Evolutionary conservation across 2,329 filamentous ascomycete genomes (phyloP).

Genomic region (Fusarium longipes): DNA sequence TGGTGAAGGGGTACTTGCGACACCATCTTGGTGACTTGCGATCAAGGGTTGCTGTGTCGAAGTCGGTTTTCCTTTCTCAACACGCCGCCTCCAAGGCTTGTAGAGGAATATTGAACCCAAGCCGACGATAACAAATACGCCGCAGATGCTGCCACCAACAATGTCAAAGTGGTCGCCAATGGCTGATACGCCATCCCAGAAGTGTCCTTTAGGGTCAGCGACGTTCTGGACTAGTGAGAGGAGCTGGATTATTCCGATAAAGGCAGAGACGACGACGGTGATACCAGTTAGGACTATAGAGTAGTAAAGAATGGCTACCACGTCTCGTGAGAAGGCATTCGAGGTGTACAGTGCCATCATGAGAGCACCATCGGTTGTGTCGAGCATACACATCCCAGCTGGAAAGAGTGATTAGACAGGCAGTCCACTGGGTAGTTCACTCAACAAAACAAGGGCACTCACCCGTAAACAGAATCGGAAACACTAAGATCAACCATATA

Average conservation of each 20-base stretch:
- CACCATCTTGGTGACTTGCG: not conserved
- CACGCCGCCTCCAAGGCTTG: conserved; percentile 76
- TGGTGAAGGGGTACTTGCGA: not conserved
- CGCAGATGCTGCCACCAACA: conserved; percentile 88
- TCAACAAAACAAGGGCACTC: conserved; percentile 41
- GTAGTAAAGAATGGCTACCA: conserved; percentile 93
- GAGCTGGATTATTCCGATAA: conserved; percentile 88
- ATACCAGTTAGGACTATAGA: conserved; percentile 87
- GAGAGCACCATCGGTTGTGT: conserved; percentile 90
- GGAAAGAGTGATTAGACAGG: not conserved
- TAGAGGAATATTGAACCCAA: conserved; percentile 79
- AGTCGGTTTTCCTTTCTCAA: conserved; percentile 46
- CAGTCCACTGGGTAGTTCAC: too few relatives aligned
- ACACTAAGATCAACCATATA: conserved; percentile 94
- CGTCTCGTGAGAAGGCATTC: conserved; percentile 79
- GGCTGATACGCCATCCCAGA: conserved; percentile 88
- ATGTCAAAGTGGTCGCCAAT: conserved; percentile 86
- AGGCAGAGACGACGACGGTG: conserved; percentile 83
- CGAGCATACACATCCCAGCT: conserved; percentile 94
- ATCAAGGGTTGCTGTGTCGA: conserved; percentile 17
- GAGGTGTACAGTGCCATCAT: conserved; percentile 96
- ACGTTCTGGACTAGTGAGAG: conserved; percentile 82
- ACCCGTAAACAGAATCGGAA: conserved; percentile 89
- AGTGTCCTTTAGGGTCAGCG: conserved; percentile 76
- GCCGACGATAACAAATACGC: conserved; percentile 82